These are phyloP conservation scores for Stylonectria norvegica DNA, from an alignment of 2,329 filamentous ascomycete species.

Conservation along the genomic window DNA sequence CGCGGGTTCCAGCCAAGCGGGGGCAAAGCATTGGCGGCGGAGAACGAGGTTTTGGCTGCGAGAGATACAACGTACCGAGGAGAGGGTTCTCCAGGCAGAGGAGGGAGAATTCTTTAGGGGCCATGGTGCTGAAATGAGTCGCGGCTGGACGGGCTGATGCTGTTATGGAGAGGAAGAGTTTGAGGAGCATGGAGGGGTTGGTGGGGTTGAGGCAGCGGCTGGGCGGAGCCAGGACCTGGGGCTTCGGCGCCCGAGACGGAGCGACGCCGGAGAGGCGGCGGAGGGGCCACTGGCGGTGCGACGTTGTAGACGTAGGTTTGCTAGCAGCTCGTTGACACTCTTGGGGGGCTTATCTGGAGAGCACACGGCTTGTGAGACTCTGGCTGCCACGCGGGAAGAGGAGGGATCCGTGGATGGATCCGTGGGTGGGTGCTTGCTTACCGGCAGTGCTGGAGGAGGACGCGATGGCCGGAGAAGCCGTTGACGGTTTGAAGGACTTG, in stretches of 20 bases:
- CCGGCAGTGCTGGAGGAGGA: constrained; percentile 26
- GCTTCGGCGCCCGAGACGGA: constrained; percentile 23
- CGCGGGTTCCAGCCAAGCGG: constrained; percentile 10
- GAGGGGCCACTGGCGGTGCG: constrained; percentile 37
- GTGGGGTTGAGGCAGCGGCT: constrained; percentile 19
- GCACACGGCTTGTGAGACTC: constrained; percentile 25
- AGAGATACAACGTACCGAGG: constrained; percentile 61
- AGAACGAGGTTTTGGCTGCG: neutral
- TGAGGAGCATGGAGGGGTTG: constrained; percentile 26
- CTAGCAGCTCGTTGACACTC: constrained; percentile 59
- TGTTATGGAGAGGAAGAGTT: constrained; percentile 24
- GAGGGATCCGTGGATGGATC: too few species aligned
- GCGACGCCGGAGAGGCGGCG: constrained; percentile 23
- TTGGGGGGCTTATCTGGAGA: constrained; percentile 33
- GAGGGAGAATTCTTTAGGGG: constrained; percentile 80
- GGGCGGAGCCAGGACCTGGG: constrained; percentile 16
- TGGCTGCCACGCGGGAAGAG: constrained; percentile 29
- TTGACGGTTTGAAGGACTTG: constrained; percentile 57
- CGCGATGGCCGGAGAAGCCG: constrained; percentile 42
- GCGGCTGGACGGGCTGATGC: constrained; percentile 11
- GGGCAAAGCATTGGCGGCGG: neutral
- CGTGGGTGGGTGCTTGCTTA: constrained; percentile 17
- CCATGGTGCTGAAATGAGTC: constrained; percentile 53
- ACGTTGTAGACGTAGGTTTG: constrained; percentile 54
- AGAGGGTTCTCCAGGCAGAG: constrained; percentile 96